Evolutionary conservation across 2,329 filamentous ascomycete genomes (phyloP), one percentile per base, ranked within the genome.

Genomic region (Sporothrix brunneoviolacea): DNA sequence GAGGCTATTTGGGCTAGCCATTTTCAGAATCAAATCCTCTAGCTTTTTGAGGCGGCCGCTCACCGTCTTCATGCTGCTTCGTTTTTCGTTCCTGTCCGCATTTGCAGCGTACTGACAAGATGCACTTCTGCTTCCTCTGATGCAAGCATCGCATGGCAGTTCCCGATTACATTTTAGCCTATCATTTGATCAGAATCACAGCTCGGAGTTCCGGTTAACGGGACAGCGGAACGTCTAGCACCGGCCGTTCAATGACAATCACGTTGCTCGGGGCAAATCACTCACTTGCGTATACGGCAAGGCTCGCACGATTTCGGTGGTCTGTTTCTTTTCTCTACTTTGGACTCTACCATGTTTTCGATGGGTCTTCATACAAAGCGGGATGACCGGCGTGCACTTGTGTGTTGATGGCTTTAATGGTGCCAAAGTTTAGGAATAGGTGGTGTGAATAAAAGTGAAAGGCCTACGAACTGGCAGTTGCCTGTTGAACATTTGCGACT

Each of bases 251-350:
- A n/a, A n/a, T n/a, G n/a, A n/a, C n/a, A n/a, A n/a, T n/a, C n/a
- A n/a, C n/a, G n/a, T n/a, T n/a, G n/a, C n/a, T n/a, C 12, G 8
- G 9, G 9, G 16, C 18, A 32, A 7, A n/a, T 15, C 13, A 41
- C 59, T 37, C 43, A 66, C 64, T 66, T 67, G 43, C 64, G 61
- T 4, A 55, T 51, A 12, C 65, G 61, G 42, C 65, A 68, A 3
- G 59, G 62, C 51, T 67, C 64, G 32, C 65, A 68, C 1, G 64
- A 67, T 13, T 62, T 59, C 3, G 65, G 65, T 8, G 61, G 63
- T 7, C 65, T 54, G 16, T 65, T 65, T 4, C 65, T 57, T 49
- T 67, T 68, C 43, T 67, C 65, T 3, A 61, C 43, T 21, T 56
- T 62, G 3, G 35, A n/a, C 6, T 53, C 45, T 3, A 9, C 24